Conservation (phyloP, 331 rosid genomes). For the Telfairia occidentalis region DNA sequence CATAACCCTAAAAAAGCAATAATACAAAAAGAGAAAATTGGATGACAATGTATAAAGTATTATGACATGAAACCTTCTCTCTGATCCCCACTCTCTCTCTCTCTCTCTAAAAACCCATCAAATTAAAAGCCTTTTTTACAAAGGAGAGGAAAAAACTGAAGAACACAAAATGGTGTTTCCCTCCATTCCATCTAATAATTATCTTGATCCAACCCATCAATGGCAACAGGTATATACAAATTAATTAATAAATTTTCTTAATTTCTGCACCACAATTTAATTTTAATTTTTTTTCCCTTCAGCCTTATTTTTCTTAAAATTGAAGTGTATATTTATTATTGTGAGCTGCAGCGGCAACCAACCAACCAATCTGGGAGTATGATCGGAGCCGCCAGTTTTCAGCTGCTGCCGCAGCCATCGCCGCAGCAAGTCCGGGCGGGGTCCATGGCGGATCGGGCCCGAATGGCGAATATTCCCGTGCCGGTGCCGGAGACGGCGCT, state of each 20-base stretch:
- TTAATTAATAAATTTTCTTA: not conserved
- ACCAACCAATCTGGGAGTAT: slow-evolving; percentile 23
- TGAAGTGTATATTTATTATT: too few species aligned
- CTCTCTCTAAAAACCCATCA: not conserved
- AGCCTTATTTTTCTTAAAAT: too few species aligned
- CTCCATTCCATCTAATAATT: slow-evolving; percentile 27
- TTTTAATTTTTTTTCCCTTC: too few species aligned
- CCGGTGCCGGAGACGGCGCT: slow-evolving; percentile 54
- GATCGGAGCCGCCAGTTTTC: slow-evolving; percentile 19
- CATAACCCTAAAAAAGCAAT: slow-evolving; percentile 15
- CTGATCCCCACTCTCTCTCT: not conserved
- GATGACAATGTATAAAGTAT: not conserved
- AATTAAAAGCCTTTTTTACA: not conserved
- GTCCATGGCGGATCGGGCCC: slow-evolving; percentile 75
- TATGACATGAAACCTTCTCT: not conserved
- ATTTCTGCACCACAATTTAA: slow-evolving; percentile 17
- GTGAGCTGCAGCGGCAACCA: slow-evolving; percentile 50
- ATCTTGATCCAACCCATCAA: slow-evolving; percentile 72
- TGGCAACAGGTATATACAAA: slow-evolving; percentile 74
- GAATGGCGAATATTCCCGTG: slow-evolving; percentile 76
- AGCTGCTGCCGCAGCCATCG: slow-evolving; percentile 21
- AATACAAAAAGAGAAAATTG: slow-evolving; percentile 3
- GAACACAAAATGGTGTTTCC: slow-evolving; percentile 16
- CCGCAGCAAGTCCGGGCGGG: slow-evolving; percentile 48
- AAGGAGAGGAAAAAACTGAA: not conserved